These are phyloP conservation scores for Globisporangium megalacanthum DNA, from an alignment of 352 stramenopile genomes.

Conservation along the genomic window DNA sequence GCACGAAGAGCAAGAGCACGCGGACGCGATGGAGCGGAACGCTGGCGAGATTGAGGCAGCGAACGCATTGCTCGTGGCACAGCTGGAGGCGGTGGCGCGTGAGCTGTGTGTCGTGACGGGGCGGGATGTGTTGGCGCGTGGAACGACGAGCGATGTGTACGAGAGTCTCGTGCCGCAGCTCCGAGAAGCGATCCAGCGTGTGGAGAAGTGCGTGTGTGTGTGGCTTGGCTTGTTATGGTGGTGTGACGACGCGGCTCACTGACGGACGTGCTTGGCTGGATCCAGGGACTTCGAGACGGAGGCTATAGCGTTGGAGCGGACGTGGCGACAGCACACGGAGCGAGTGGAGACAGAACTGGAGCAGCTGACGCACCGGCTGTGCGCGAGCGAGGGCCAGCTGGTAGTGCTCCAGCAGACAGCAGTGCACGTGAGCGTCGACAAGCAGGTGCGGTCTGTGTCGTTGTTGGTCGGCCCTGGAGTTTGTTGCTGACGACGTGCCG, in stretches of 20 bases:
- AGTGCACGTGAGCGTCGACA: conserved; percentile 39
- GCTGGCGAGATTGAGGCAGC: conserved; percentile 24
- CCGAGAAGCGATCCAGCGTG: conserved; percentile 3
- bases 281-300: conserved; percentile 36
- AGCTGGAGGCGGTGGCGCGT: conserved; percentile 33
- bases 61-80: conserved; percentile 20
- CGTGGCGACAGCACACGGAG: conserved; percentile 41
- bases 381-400: conserved; percentile 42
- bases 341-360: conserved; percentile 36
- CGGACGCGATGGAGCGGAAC: conserved; percentile 23
- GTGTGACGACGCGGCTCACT: no score
- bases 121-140: conserved; percentile 2
- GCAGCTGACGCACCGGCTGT: conserved; percentile 32
- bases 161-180: conserved; percentile 4
- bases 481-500: neutral
- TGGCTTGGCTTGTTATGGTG: neutral
- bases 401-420: conserved; percentile 36
- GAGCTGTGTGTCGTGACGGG: conserved; percentile 34
- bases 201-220: no score
- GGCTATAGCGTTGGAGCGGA: conserved; percentile 21
- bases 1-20: conserved; percentile 31
- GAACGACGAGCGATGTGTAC: conserved; percentile 1
- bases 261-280: no score
- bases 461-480: neutral
- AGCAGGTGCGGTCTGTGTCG: conserved; percentile 18